These are phyloP conservation scores for Hypoxylon rickii DNA, from an alignment of 495 filamentous ascomycete genomes.

Conservation along the genomic window DNA sequence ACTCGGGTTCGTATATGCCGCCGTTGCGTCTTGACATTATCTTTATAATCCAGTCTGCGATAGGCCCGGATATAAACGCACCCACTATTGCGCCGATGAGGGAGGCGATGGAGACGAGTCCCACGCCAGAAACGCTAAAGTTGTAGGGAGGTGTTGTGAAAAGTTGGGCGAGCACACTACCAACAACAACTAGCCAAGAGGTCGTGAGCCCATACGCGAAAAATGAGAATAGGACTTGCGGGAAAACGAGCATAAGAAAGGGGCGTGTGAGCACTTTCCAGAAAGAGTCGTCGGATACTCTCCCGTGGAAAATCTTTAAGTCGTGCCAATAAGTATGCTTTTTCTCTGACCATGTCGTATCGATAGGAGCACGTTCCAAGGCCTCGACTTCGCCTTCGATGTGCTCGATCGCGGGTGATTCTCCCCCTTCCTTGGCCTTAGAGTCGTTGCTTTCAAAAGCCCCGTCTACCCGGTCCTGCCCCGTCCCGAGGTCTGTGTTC, in stretches of 20 bases:
- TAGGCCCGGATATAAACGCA: slow-evolving; percentile 41
- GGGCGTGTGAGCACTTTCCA: slow-evolving; percentile 45
- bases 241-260: slow-evolving; percentile 44
- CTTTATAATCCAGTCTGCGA: slow-evolving; percentile 47
- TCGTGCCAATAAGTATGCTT: slow-evolving; percentile 45
- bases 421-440: slow-evolving; percentile 5
- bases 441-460: neutral
- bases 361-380: slow-evolving; percentile 6
- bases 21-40: slow-evolving; percentile 47
- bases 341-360: slow-evolving; percentile 22
- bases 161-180: slow-evolving; percentile 45
- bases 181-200: slow-evolving; percentile 49
- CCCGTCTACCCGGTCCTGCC: slow-evolving; percentile 16
- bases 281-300: slow-evolving; percentile 42
- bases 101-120: slow-evolving; percentile 46
- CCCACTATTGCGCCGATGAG: slow-evolving; percentile 46
- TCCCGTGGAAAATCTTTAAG: slow-evolving; percentile 43
- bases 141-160: slow-evolving; percentile 48
- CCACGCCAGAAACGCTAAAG: slow-evolving; percentile 44
- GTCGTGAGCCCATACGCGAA: slow-evolving; percentile 49
- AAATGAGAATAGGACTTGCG: slow-evolving; percentile 49
- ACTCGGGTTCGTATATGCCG: slow-evolving; percentile 53
- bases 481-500: slow-evolving; percentile 38
- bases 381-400: slow-evolving; percentile 12
- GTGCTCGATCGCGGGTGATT: neutral